phyloP scores from a whole-genome alignment of 192 early-diverging fungal genomes.

The Thamnidium elegans region DNA sequence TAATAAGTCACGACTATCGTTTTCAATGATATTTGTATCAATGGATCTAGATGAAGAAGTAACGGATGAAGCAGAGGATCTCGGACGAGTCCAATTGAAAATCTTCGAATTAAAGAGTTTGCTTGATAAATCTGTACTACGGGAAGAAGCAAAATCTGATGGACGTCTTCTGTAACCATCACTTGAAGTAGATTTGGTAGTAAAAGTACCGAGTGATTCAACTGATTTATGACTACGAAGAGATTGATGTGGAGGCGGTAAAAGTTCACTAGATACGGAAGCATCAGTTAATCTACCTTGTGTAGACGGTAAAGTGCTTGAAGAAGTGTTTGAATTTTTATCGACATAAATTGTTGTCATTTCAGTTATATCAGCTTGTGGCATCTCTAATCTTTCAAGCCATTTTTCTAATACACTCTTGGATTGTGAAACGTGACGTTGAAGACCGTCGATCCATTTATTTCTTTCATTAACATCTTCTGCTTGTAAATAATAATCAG shows the following conservation, averaged over 20 bases:
- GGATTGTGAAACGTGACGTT: constrained; percentile 6
- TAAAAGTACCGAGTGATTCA: constrained; percentile 2
- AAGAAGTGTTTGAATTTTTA: neutral
- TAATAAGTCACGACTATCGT: neutral
- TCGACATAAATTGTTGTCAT: neutral
- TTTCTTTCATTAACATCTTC: constrained; percentile 14
- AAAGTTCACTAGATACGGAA: neutral
- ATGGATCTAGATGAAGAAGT: constrained; percentile 1
- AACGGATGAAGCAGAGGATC: neutral
- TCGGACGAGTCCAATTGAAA: constrained; percentile 9
- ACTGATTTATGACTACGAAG: neutral
- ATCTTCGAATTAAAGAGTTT: neutral
- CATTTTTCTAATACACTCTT: constrained; percentile 36
- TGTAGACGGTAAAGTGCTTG: neutral
- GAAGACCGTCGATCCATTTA: constrained; percentile 16
- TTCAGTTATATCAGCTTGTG: neutral
- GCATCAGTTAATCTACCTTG: neutral
- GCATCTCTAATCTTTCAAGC: constrained; percentile 31
- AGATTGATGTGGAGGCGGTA: neutral
- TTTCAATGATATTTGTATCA: neutral
- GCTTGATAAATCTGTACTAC: neutral
- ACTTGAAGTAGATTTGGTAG: neutral
- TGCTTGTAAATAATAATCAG: constrained; percentile 23
- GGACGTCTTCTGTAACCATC: constrained; percentile 10
- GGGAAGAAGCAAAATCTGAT: neutral